Evolutionary conservation across 257 asterid species (phyloP).

Genomic region (Marsdenia floribunda): DNA sequence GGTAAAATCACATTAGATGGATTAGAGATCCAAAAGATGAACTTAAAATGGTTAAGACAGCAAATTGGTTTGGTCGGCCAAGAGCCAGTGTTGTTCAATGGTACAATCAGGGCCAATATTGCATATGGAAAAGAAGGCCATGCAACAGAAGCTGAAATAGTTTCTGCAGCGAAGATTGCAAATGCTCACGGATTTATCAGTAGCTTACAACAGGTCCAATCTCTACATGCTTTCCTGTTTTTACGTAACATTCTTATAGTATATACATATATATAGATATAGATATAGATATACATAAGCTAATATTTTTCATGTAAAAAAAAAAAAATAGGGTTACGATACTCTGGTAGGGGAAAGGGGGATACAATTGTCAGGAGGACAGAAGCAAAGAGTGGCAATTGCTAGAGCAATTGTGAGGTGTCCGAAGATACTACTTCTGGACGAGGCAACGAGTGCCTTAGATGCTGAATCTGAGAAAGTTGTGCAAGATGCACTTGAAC

Average conservation of each 20-base stretch:
- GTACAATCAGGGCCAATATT: slow-evolving; percentile 20
- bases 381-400: slow-evolving; percentile 26
- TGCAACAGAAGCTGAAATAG: slow-evolving; percentile 21
- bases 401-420: slow-evolving; percentile 21
- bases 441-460: slow-evolving; percentile 25
- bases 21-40: slow-evolving; percentile 8
- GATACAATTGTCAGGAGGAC: slow-evolving; percentile 25
- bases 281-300: too few species aligned
- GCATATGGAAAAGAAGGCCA: slow-evolving; percentile 23
- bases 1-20: slow-evolving; percentile 24
- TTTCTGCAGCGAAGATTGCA: slow-evolving; percentile 21
- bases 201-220: slow-evolving; percentile 15
- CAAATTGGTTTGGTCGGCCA: slow-evolving; percentile 24
- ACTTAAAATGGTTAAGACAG: slow-evolving; percentile 20
- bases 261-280: too few species aligned
- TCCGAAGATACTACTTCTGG: slow-evolving; percentile 20
- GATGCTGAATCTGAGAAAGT: slow-evolving; percentile 34
- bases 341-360: slow-evolving; percentile 25
- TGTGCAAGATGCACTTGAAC: slow-evolving; percentile 33
- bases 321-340: slow-evolving; percentile 16
- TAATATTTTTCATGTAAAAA: too few species aligned
- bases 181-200: slow-evolving; percentile 23
- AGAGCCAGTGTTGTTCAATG: slow-evolving; percentile 19
- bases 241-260: too few species aligned
- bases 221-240: too few species aligned